Conservation (phyloP, 2,329 filamentous ascomycete species). For the Ascochyta lentis region DNA sequence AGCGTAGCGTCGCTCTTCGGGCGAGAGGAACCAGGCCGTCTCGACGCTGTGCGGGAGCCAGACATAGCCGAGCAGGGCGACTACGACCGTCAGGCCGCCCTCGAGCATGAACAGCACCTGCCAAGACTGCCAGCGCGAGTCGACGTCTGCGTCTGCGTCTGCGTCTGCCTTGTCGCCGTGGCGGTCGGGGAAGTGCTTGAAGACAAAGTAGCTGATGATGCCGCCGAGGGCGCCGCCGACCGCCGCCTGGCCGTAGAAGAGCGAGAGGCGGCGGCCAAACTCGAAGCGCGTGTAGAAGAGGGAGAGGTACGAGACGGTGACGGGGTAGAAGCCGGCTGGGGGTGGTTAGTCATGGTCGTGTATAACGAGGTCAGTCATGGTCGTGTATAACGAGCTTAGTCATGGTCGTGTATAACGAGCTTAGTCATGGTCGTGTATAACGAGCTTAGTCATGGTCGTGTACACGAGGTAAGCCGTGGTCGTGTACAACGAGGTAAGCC, state of each 20-base stretch:
- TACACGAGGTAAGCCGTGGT: too few relatives aligned
- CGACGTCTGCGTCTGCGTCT: not conserved
- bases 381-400: not conserved
- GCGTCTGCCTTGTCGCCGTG: slow-evolving; percentile 14
- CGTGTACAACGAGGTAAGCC: too few relatives aligned
- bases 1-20: slow-evolving; percentile 55
- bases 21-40: slow-evolving; percentile 60
- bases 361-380: not conserved
- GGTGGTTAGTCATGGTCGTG: slow-evolving; percentile 20
- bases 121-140: slow-evolving; percentile 54
- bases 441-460: not conserved
- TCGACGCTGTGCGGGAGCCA: slow-evolving; percentile 59
- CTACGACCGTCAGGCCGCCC: slow-evolving; percentile 54
- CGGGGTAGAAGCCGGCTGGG: slow-evolving; percentile 64
- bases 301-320: slow-evolving; percentile 64
- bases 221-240: slow-evolving; percentile 65
- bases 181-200: slow-evolving; percentile 50
- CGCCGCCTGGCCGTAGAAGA: slow-evolving; percentile 65
- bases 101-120: slow-evolving; percentile 60
- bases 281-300: slow-evolving; percentile 66
- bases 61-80: slow-evolving; percentile 57
- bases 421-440: too few relatives aligned
- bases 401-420: not conserved
- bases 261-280: slow-evolving; percentile 60
- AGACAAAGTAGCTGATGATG: slow-evolving; percentile 59